Conservation (phyloP, 208 protist genomes). For the Leishmania amazonensis region DNA sequence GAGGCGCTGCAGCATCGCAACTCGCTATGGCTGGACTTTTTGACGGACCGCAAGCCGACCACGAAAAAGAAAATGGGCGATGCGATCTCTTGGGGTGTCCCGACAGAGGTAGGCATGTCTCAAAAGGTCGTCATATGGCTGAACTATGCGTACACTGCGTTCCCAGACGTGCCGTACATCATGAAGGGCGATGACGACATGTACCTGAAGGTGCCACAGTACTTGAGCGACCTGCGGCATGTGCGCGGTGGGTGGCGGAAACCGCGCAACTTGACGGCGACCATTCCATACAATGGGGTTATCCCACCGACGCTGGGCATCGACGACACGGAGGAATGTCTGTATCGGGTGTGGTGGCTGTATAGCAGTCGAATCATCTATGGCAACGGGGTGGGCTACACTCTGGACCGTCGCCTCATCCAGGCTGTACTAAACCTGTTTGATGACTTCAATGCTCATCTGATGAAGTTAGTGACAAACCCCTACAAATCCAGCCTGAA, state of each 20-base stretch:
- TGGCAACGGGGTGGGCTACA: background rate
- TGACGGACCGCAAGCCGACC: constrained; percentile 28
- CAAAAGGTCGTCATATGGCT: constrained; percentile 43
- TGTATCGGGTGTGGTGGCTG: background rate
- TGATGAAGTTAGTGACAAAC: background rate
- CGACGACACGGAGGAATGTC: background rate
- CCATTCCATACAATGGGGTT: background rate
- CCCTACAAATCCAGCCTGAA: background rate
- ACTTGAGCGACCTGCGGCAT: constrained; percentile 37
- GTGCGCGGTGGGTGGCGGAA: background rate
- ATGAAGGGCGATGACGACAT: constrained; percentile 55
- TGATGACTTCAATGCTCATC: background rate
- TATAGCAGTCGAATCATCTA: background rate
- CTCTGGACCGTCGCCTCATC: background rate
- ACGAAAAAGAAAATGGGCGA: constrained; percentile 26
- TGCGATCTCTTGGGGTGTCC: constrained; percentile 26
- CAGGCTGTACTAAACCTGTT: background rate
- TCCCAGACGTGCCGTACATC: constrained; percentile 36
- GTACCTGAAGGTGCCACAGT: constrained; percentile 55
- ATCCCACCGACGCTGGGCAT: background rate
- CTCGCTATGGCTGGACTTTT: constrained; percentile 25
- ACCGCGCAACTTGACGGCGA: background rate
- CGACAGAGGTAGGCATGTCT: constrained; percentile 34
- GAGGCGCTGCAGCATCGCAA: constrained; percentile 9
- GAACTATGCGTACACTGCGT: constrained; percentile 7